Conservation (phyloP, 495 filamentous ascomycete genomes). For the Penicillium chermesinum region DNA sequence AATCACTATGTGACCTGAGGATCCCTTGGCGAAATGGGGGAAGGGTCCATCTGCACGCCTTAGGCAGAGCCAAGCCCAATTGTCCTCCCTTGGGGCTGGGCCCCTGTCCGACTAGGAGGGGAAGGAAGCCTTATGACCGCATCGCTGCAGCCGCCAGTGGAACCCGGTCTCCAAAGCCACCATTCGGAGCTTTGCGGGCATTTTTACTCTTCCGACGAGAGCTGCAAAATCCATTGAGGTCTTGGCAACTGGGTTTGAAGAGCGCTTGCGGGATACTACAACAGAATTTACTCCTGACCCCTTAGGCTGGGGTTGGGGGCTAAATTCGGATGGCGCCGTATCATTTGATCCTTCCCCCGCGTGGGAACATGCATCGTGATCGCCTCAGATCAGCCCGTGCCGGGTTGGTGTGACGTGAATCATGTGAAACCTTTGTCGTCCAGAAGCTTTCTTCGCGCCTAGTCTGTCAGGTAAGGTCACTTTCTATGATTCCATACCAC, state of each 20-base stretch:
- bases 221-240: background rate
- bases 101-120: background rate
- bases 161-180: background rate
- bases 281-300: no score
- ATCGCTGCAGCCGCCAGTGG: background rate
- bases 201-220: background rate
- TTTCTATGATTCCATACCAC: background rate
- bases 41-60: background rate
- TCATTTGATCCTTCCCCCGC: background rate
- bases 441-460: background rate
- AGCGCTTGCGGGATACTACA: no score
- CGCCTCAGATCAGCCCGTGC: background rate
- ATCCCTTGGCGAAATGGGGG: background rate
- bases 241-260: no score
- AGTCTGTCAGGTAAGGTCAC: background rate
- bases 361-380: background rate
- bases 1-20: background rate
- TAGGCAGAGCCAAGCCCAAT: background rate
- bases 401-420: background rate
- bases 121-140: background rate
- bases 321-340: background rate
- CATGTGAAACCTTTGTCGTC: background rate
- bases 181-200: background rate
- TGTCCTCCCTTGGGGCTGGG: background rate
- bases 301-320: no score